phyloP scores from a whole-genome alignment of 768 basidiomycete genomes.

The Lactifluus echinatus region DNA sequence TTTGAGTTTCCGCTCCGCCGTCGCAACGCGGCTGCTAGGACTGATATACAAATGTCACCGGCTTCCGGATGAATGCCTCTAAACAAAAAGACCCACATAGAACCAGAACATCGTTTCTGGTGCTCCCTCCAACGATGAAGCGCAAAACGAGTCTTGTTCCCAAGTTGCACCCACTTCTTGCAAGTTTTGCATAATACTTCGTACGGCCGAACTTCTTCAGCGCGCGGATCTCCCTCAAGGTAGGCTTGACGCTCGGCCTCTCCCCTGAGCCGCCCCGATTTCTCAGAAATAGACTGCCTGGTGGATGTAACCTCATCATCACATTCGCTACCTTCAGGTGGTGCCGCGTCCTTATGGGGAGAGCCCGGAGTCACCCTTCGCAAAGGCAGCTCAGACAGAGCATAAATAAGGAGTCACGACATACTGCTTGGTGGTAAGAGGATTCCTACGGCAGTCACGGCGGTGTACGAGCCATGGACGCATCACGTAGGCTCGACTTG shows the following conservation, averaged over 20 bases:
- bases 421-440: conserved; percentile 24
- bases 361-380: conserved; percentile 2
- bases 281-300: conserved; percentile 24
- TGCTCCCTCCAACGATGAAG: conserved; percentile 49
- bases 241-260: conserved; percentile 41
- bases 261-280: conserved; percentile 22
- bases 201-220: conserved; percentile 41
- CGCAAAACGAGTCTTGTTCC: conserved; percentile 31
- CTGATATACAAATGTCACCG: conserved; percentile 25
- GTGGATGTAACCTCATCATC: conserved; percentile 25
- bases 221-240: conserved; percentile 46
- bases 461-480: conserved; percentile 56
- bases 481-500: conserved; percentile 47
- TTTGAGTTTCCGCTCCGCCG: conserved; percentile 51
- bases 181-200: conserved; percentile 54
- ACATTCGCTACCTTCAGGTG: conserved; percentile 19
- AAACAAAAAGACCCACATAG: conserved; percentile 28
- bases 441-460: conserved; percentile 38
- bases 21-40: conserved; percentile 51
- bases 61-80: conserved; percentile 11
- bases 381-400: conserved; percentile 2
- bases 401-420: conserved; percentile 15
- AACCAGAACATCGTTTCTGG: conserved; percentile 37
- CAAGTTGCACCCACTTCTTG: conserved; percentile 52
- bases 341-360: conserved; percentile 5